Conservation (phyloP, 768 basidiomycete species). For the Postia placenta region DNA sequence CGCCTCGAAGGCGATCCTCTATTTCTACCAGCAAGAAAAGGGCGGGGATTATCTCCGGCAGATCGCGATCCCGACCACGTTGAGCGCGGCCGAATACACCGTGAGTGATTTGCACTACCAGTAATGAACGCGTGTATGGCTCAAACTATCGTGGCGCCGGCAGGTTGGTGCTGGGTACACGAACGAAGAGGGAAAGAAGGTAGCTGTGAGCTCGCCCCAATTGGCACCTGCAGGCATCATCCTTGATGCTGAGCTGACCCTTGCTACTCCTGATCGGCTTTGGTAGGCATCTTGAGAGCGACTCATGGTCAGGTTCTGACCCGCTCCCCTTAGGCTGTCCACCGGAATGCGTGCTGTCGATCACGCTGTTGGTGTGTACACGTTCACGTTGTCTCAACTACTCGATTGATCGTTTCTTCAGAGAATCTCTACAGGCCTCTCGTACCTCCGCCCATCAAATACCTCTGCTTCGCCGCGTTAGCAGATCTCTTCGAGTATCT, state of each 20-base stretch:
- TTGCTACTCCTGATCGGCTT: conserved; percentile 66
- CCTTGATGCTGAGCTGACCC: conserved; percentile 69
- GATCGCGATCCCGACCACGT: conserved; percentile 78
- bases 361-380: conserved; percentile 60
- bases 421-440: conserved; percentile 58
- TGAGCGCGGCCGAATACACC: conserved; percentile 74
- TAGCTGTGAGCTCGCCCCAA: conserved; percentile 45
- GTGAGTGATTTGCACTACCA: conserved; percentile 28
- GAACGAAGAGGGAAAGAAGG: conserved; percentile 63
- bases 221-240: conserved; percentile 70
- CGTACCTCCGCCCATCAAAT: conserved; percentile 53
- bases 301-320: no score
- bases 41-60: conserved; percentile 51
- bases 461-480: conserved; percentile 59
- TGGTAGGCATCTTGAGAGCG: conserved; percentile 61
- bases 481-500: conserved; percentile 72
- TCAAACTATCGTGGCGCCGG: neutral
- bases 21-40: conserved; percentile 50
- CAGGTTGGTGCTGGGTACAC: conserved; percentile 52
- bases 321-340: conserved; percentile 58
- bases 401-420: conserved; percentile 20
- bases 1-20: conserved; percentile 67
- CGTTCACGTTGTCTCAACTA: neutral
- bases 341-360: conserved; percentile 76
- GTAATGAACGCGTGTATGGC: neutral